Evolutionary conservation across 495 filamentous ascomycete species (phyloP), one percentile per base, ranked within the genome.

Genomic region (Penicillium macrosclerotiorum): DNA sequence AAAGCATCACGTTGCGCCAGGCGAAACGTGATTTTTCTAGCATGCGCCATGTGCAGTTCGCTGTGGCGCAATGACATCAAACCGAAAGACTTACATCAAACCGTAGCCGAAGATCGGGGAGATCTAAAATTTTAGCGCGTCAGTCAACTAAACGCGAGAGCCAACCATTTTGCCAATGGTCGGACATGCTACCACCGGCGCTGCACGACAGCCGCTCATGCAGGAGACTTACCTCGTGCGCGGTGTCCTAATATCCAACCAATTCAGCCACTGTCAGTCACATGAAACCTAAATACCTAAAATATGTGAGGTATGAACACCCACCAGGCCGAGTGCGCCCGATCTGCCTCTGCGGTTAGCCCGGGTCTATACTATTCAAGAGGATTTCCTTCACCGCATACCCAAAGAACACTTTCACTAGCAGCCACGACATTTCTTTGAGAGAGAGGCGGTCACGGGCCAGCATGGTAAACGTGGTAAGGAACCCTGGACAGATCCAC

Each of bases 391-490:
- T 63, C 62, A 65, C 61, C 61, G 71, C 72, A 64, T 71, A 82
- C 71, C 82, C 83, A 67, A 84, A 84, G 68, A 79, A 77, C 44
- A 95, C 91, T 55, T 92, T 89, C 49, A 93, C 84, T 42, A 96
- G 71, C 45, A 90, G 85, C 83, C 86, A 89, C 26, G 85, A 83
- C 84, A 95, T 95, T 50, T 89, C 71, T 6, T 69, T 59, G n/a
- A 87, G 76, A 16, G 80, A 81, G 55, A 87, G 88, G 11, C 73
- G 65, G 52, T 90, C 88, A 51, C 92, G 79, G 18, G 88, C 91
- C 44, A 97, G 79, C 48, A 96, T 81, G 1, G 88, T 85, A 59
- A 96, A 96, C 0, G 90, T 96, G 0, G 92, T 95, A 20, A 96
- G 68, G 70, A 96, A 97, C 47, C 91, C 90, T 86, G 51, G 44